Evolutionary conservation across 225 moss, liverwort and hornwort species (phyloP).

Genomic region (Pseudoscleropodium purum): DNA sequence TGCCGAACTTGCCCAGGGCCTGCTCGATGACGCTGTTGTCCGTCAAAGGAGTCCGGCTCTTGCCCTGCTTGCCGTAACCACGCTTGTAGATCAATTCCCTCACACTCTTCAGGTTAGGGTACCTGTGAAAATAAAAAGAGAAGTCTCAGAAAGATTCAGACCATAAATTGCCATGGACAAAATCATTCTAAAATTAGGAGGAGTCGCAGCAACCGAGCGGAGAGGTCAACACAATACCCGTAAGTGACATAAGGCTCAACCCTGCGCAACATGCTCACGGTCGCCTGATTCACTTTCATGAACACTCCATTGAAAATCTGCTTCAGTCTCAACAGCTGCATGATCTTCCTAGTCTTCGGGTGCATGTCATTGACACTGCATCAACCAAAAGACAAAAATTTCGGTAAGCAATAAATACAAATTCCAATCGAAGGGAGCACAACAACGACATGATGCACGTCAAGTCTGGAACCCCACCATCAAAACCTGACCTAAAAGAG

Average conservation of each 20-base stretch:
- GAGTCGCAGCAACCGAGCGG: background rate
- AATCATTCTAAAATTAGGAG: background rate
- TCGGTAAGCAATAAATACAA: background rate
- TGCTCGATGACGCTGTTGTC: slow-evolving; percentile 17
- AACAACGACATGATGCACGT: background rate
- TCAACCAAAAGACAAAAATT: background rate
- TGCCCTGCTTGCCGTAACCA: slow-evolving; percentile 34
- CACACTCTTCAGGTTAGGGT: slow-evolving; percentile 61
- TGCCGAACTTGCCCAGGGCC: slow-evolving; percentile 9
- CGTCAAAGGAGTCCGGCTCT: slow-evolving; percentile 20
- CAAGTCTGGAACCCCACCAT: background rate
- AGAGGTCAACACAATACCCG: slow-evolving; percentile 10
- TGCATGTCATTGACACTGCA: slow-evolving; percentile 52
- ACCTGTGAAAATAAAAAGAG: background rate
- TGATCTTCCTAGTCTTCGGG: slow-evolving; percentile 54
- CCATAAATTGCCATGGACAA: background rate
- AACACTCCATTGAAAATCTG: slow-evolving; percentile 69
- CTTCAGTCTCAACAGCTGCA: slow-evolving; percentile 47
- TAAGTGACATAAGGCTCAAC: slow-evolving; percentile 64
- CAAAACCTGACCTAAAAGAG: background rate
- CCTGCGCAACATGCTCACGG: slow-evolving; percentile 55
- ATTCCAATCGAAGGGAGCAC: background rate
- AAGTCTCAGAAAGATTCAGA: background rate
- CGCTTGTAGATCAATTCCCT: slow-evolving; percentile 57
- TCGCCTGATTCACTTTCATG: slow-evolving; percentile 67